phyloP scores from a whole-genome alignment of 2,329 filamentous ascomycete species.

The Paraconiothyrium brasiliense region DNA sequence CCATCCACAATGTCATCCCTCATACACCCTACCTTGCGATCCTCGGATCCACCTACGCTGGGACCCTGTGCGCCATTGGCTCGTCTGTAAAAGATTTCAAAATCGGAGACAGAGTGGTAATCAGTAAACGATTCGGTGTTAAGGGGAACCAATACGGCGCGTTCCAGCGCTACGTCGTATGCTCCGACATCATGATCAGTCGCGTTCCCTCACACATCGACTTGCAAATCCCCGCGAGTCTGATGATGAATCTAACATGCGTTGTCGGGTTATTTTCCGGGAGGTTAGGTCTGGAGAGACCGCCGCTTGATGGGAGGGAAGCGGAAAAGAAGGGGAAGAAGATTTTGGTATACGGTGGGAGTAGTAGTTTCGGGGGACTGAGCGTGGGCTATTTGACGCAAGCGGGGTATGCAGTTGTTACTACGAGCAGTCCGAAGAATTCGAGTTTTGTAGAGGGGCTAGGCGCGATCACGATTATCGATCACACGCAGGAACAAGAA shows the following conservation, averaged over 20 bases:
- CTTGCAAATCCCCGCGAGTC: background rate
- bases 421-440: conserved; percentile 45
- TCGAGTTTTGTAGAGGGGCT: conserved; percentile 35
- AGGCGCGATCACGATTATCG: conserved; percentile 35
- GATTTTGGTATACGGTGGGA: conserved; percentile 47
- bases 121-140: background rate
- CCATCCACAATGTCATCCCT: conserved; percentile 16
- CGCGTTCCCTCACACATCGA: background rate
- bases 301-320: conserved; percentile 2
- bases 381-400: conserved; percentile 36
- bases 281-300: conserved; percentile 21
- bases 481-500: conserved; percentile 29
- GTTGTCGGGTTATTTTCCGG: conserved; percentile 19
- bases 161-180: background rate
- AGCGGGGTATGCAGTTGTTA: conserved; percentile 45
- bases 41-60: conserved; percentile 18
- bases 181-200: background rate
- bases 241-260: conserved; percentile 10
- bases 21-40: conserved; percentile 31
- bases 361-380: conserved; percentile 36
- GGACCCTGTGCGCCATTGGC: background rate
- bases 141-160: conserved; percentile 3
- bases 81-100: background rate
- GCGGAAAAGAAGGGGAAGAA: conserved; percentile 22
- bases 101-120: background rate